A percentile compares a stretch with the other conserved stretches of the same genome.
Evolutionary conservation across 768 basidiomycete species (phyloP).

Genomic region (Boletus coccyginus): DNA sequence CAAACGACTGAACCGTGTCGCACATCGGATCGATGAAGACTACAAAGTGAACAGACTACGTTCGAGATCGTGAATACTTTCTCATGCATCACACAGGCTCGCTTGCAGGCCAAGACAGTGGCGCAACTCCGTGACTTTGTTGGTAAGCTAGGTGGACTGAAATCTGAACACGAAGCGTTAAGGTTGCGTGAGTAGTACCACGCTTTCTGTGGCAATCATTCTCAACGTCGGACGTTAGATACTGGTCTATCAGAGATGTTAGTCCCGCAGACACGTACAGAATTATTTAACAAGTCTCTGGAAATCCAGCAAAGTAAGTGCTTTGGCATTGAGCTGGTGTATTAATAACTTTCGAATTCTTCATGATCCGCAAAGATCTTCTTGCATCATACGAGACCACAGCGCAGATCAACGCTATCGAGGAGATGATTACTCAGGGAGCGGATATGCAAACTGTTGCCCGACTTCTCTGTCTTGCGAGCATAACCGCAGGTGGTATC

Average conservation of each 20-base stretch:
- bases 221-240: slow-evolving; percentile 47
- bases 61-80: not conserved
- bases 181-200: slow-evolving; percentile 66
- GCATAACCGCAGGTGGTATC: slow-evolving; percentile 80
- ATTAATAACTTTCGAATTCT: slow-evolving; percentile 3
- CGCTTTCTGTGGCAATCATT: not conserved
- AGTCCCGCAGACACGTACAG: slow-evolving; percentile 78
- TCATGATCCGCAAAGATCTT: slow-evolving; percentile 56
- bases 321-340: not conserved
- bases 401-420: slow-evolving; percentile 80
- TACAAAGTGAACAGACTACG: slow-evolving; percentile 62
- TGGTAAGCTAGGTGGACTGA: slow-evolving; percentile 88
- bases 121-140: slow-evolving; percentile 93
- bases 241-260: slow-evolving; percentile 93
- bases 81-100: slow-evolving; percentile 46
- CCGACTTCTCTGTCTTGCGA: slow-evolving; percentile 82
- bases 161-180: slow-evolving; percentile 87
- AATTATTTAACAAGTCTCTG: slow-evolving; percentile 86
- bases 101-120: slow-evolving; percentile 86
- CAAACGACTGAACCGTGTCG: slow-evolving; percentile 72
- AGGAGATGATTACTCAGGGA: slow-evolving; percentile 87
- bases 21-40: slow-evolving; percentile 84
- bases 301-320: slow-evolving; percentile 92
- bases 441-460: slow-evolving; percentile 77
- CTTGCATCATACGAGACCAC: slow-evolving; percentile 87